Conservation (phyloP, 2,329 filamentous ascomycete genomes). For the Phaeophleospora eucalypticola region DNA sequence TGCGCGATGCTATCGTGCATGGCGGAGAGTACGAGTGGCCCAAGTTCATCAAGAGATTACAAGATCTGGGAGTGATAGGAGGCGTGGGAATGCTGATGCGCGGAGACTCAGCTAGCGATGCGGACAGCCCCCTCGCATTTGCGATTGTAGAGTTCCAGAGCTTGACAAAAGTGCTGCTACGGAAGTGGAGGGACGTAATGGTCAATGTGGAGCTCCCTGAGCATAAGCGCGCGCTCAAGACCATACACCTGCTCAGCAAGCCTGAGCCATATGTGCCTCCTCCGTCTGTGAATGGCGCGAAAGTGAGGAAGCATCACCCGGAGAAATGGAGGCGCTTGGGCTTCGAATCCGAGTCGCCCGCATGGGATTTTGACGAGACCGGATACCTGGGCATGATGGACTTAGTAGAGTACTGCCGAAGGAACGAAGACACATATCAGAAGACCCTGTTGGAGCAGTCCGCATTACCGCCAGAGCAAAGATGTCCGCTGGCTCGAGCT, state of each 20-base stretch:
- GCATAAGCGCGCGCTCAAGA: slow-evolving; percentile 80
- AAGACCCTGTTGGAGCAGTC: slow-evolving; percentile 88
- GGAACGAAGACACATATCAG: slow-evolving; percentile 87
- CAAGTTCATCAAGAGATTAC: slow-evolving; percentile 87
- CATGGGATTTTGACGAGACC: slow-evolving; percentile 75
- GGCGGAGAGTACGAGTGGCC: slow-evolving; percentile 83
- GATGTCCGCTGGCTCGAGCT: slow-evolving; percentile 82
- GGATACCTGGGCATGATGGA: slow-evolving; percentile 98
- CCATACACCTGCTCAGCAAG: slow-evolving; percentile 63
- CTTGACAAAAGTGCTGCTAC: slow-evolving; percentile 45
- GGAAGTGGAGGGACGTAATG: slow-evolving; percentile 80
- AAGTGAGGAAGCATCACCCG: slow-evolving; percentile 65
- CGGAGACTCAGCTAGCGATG: slow-evolving; percentile 82
- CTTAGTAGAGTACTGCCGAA: slow-evolving; percentile 85
- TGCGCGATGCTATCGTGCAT: slow-evolving; percentile 81
- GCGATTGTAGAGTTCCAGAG: slow-evolving; percentile 90
- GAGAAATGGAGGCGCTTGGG: slow-evolving; percentile 91
- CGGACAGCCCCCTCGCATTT: slow-evolving; percentile 81
- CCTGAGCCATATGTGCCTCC: slow-evolving; percentile 54
- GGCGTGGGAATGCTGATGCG: slow-evolving; percentile 91
- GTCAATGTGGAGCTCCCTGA: slow-evolving; percentile 85
- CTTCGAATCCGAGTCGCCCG: slow-evolving; percentile 85
- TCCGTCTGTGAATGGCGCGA: slow-evolving; percentile 24
- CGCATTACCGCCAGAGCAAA: slow-evolving; percentile 62
- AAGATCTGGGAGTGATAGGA: slow-evolving; percentile 88